Conservation (phyloP, 208 protist species). For the Trypanosoma avium region DNA sequence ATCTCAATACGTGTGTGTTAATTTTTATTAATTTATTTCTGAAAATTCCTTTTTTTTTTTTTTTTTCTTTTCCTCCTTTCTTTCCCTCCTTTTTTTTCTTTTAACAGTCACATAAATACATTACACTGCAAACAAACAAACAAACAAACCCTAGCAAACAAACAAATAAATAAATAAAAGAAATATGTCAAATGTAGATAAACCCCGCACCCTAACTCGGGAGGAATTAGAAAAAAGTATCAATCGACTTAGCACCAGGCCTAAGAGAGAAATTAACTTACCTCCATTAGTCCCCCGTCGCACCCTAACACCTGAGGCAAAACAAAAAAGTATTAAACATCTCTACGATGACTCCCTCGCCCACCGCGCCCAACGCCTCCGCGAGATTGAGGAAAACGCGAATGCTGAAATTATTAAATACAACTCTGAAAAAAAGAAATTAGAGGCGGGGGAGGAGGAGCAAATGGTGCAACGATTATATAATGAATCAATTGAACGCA, state of each 20-base stretch:
- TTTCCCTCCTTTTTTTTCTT: neutral
- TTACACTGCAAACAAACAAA: no score
- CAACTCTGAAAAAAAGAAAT: slow-evolving; percentile 33
- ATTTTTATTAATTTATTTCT: slow-evolving; percentile 13
- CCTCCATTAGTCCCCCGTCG: slow-evolving; percentile 40
- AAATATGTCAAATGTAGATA: slow-evolving; percentile 8
- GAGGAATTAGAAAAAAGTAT: slow-evolving; percentile 74
- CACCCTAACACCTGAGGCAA: slow-evolving; percentile 48
- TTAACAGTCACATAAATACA: no score
- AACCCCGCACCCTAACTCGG: slow-evolving; percentile 36
- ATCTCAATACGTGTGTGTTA: neutral
- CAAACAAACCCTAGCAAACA: no score
- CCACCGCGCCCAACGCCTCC: slow-evolving; percentile 37
- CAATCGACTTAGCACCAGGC: slow-evolving; percentile 57
- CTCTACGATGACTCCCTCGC: slow-evolving; percentile 85
- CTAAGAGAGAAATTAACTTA: slow-evolving; percentile 32
- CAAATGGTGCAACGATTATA: slow-evolving; percentile 68
- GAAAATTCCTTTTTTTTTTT: slow-evolving; percentile 4
- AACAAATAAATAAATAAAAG: neutral
- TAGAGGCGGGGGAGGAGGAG: slow-evolving; percentile 39
- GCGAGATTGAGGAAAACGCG: slow-evolving; percentile 47
- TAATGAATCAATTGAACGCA: slow-evolving; percentile 56
- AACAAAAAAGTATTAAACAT: slow-evolving; percentile 65
- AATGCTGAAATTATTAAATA: slow-evolving; percentile 52
- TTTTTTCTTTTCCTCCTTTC: neutral